A percentile compares a stretch with the other conserved stretches of the same genome.
These are phyloP conservation scores for Suillus luteus DNA, from an alignment of 768 basidiomycete species.

Conservation along the genomic window DNA sequence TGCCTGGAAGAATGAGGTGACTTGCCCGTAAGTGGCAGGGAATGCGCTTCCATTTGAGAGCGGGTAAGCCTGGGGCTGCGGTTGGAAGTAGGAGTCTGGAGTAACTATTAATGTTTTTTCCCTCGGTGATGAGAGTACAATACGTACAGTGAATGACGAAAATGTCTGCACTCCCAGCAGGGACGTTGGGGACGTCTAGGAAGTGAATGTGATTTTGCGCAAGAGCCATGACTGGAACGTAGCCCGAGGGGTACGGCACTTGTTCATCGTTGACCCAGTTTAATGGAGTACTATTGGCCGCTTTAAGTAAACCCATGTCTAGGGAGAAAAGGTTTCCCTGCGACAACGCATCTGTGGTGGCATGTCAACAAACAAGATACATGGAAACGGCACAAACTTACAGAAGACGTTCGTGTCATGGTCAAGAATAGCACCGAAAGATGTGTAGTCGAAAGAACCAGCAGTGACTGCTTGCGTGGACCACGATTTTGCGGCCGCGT, in stretches of 20 bases:
- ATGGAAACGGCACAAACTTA: constrained; percentile 32
- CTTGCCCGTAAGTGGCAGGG: constrained; percentile 69
- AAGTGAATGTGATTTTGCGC: constrained; percentile 89
- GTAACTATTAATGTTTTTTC: neutral
- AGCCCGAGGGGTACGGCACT: constrained; percentile 57
- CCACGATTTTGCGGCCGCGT: constrained; percentile 75
- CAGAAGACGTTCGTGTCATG: constrained; percentile 95
- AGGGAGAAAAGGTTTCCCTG: constrained; percentile 65
- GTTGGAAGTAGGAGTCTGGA: constrained; percentile 79
- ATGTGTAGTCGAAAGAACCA: constrained; percentile 59
- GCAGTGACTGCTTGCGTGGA: constrained; percentile 64
- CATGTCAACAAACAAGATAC: neutral
- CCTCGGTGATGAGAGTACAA: no score
- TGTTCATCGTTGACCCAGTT: constrained; percentile 65
- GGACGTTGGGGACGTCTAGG: constrained; percentile 65
- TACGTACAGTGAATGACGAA: constrained; percentile 89
- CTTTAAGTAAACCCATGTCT: constrained; percentile 65
- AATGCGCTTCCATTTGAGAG: constrained; percentile 48
- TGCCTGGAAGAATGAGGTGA: constrained; percentile 66
- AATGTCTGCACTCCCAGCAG: constrained; percentile 73
- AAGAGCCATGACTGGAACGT: constrained; percentile 75
- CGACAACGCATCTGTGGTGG: constrained; percentile 63
- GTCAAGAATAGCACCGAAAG: constrained; percentile 78
- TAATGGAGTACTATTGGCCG: constrained; percentile 57
- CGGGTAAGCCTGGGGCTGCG: constrained; percentile 60